These are phyloP conservation scores for Raffaelea arxii DNA, from an alignment of 2,329 filamentous ascomycete genomes.

Conservation along the genomic window DNA sequence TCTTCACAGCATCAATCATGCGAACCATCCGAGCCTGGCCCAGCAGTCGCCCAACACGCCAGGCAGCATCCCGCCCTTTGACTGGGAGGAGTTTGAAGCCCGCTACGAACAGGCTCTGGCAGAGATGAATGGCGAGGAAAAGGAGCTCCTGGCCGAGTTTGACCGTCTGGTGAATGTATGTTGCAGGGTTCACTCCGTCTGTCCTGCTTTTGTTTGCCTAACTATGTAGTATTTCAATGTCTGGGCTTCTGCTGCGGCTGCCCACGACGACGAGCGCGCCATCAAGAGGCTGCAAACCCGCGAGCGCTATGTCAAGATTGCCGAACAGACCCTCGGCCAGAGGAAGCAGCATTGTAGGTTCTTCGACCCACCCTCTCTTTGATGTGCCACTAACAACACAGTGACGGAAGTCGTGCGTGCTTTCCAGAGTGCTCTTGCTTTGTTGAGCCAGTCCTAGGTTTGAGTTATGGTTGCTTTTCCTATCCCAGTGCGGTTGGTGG, in stretches of 20 bases:
- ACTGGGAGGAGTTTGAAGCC: conserved; percentile 69
- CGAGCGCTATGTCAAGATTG: conserved; percentile 62
- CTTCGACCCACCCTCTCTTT: not conserved
- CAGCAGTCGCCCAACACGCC: conserved; percentile 38
- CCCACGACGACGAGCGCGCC: conserved; percentile 67
- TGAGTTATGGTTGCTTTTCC: not conserved
- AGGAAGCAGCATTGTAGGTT: conserved; percentile 73
- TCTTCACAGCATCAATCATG: not conserved
- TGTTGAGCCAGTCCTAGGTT: conserved; percentile 34
- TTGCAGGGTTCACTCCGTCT: not conserved
- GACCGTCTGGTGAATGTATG: conserved; percentile 54
- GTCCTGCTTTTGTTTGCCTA: not conserved
- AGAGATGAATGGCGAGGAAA: conserved; percentile 54
- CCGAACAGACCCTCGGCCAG: conserved; percentile 60
- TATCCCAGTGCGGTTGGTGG: not conserved
- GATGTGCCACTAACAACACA: conserved; percentile 17
- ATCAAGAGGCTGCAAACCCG: conserved; percentile 74
- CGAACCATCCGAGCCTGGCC: conserved; percentile 2
- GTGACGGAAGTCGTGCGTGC: conserved; percentile 50
- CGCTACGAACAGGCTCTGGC: conserved; percentile 59
- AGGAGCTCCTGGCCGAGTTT: conserved; percentile 56
- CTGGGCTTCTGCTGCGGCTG: conserved; percentile 66
- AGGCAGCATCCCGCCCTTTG: conserved; percentile 45
- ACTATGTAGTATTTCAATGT: conserved; percentile 59
- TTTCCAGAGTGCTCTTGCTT: conserved; percentile 51